phyloP scores from a whole-genome alignment of 139 green algal species.

The Mesotaenium endlicherianum region DNA sequence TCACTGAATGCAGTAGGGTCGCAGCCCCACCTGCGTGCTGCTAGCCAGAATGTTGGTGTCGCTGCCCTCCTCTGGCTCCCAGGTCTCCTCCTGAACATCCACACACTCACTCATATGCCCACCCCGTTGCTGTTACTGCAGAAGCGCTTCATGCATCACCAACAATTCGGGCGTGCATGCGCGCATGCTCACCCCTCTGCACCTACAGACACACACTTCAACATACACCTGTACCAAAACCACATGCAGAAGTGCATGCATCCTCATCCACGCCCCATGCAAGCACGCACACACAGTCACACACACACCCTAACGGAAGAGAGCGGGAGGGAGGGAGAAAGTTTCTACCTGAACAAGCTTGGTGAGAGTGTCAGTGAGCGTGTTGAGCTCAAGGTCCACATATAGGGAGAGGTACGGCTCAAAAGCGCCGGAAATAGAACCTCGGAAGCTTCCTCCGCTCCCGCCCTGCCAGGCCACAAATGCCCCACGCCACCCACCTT shows the following conservation, averaged over 20 bases:
- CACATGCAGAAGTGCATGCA: background rate
- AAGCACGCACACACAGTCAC: background rate
- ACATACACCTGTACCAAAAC: background rate
- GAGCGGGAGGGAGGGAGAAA: slow-evolving; percentile 42
- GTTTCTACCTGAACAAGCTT: slow-evolving; percentile 68
- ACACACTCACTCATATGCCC: too few species aligned
- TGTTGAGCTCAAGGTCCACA: slow-evolving; percentile 72
- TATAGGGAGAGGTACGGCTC: slow-evolving; percentile 74
- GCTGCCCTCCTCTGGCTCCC: slow-evolving; percentile 56
- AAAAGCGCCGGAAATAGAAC: slow-evolving; percentile 74
- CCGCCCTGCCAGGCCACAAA: background rate
- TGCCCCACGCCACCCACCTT: slow-evolving; percentile 7
- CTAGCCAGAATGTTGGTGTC: slow-evolving; percentile 55
- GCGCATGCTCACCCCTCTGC: background rate
- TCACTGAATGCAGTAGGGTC: background rate
- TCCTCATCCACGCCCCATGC: background rate
- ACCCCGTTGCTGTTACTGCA: too few species aligned
- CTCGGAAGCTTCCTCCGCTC: slow-evolving; percentile 61
- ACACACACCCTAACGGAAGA: background rate
- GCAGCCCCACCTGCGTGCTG: slow-evolving; percentile 28
- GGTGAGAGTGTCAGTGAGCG: slow-evolving; percentile 71
- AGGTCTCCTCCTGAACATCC: slow-evolving; percentile 76
- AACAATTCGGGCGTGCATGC: too few species aligned
- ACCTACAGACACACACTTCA: slow-evolving; percentile 6
- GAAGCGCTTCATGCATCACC: too few species aligned